These are phyloP conservation scores for Arthrobotrys sinensis DNA, from an alignment of 2,329 filamentous ascomycete species.

Conservation along the genomic window DNA sequence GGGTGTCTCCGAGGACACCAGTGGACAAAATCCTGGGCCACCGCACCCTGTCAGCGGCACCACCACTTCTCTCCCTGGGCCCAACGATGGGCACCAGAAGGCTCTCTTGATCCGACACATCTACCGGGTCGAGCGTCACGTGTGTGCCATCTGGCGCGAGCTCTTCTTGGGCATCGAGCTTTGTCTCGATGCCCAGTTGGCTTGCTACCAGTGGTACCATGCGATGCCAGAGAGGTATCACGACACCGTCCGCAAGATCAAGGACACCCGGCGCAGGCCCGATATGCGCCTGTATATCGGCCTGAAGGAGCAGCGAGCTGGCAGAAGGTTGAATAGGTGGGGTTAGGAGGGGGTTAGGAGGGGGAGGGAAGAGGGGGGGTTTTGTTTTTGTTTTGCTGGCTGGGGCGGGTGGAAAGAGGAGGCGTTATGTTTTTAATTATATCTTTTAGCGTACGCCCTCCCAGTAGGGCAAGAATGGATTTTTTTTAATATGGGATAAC, in stretches of 20 bases:
- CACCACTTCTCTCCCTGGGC: background rate
- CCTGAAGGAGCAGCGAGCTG: constrained; percentile 19
- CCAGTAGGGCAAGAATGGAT: too few relatives aligned
- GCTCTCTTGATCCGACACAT: constrained; percentile 6
- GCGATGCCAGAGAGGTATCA: constrained; percentile 11
- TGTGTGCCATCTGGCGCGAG: constrained; percentile 17
- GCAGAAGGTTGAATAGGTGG: constrained; percentile 1
- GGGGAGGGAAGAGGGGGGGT: background rate
- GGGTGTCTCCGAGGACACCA: background rate
- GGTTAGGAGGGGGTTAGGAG: background rate
- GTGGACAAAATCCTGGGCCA: background rate
- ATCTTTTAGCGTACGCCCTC: too few relatives aligned
- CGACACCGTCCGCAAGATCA: constrained; percentile 10
- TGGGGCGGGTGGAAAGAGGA: background rate
- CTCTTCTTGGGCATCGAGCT: constrained; percentile 18
- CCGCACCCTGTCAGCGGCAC: background rate
- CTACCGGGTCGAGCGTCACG: constrained; percentile 18
- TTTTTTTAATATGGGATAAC: too few relatives aligned
- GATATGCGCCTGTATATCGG: constrained; percentile 31
- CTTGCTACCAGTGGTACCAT: constrained; percentile 18
- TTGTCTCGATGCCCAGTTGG: constrained; percentile 25
- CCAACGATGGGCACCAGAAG: constrained; percentile 1
- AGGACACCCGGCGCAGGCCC: constrained; percentile 9
- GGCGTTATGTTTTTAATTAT: background rate
- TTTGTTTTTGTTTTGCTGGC: background rate